Evolutionary conservation across 2,329 filamentous ascomycete species (phyloP).

Genomic region (Cladosporium oxysporum): DNA sequence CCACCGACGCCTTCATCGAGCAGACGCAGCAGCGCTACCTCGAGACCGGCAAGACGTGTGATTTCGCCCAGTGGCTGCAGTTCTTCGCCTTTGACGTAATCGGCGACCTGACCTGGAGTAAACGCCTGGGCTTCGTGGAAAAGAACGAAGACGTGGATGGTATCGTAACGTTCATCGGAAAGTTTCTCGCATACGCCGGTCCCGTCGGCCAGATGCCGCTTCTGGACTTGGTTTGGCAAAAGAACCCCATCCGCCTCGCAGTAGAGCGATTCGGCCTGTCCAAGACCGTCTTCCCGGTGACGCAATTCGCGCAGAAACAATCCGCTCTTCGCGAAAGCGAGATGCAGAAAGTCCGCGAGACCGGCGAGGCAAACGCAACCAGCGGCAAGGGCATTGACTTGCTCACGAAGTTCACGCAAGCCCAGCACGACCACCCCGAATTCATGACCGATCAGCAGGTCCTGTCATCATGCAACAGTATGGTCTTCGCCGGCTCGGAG

Average conservation of each 20-base stretch:
- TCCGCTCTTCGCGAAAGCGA: slow-evolving; percentile 65
- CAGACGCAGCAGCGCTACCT: slow-evolving; percentile 48
- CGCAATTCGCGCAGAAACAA: slow-evolving; percentile 68
- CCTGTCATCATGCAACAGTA: slow-evolving; percentile 69
- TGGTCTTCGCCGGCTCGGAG: slow-evolving; percentile 73
- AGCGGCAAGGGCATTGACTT: slow-evolving; percentile 56
- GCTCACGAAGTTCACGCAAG: slow-evolving; percentile 71
- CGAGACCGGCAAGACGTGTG: slow-evolving; percentile 51
- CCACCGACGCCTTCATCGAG: slow-evolving; percentile 68
- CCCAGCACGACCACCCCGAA: slow-evolving; percentile 65
- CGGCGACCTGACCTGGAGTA: slow-evolving; percentile 74
- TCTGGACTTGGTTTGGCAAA: slow-evolving; percentile 68
- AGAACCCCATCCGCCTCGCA: slow-evolving; percentile 72
- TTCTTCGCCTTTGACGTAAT: slow-evolving; percentile 84
- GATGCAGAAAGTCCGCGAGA: slow-evolving; percentile 49
- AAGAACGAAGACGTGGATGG: slow-evolving; percentile 73
- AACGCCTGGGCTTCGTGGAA: slow-evolving; percentile 74
- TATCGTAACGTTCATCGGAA: slow-evolving; percentile 65
- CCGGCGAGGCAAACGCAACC: slow-evolving; percentile 40
- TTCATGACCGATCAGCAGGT: slow-evolving; percentile 72
- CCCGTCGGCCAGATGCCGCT: slow-evolving; percentile 72
- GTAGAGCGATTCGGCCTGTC: slow-evolving; percentile 67
- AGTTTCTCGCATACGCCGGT: slow-evolving; percentile 70
- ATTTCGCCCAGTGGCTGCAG: slow-evolving; percentile 73
- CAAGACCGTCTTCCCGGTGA: slow-evolving; percentile 71